phyloP scores from a whole-genome alignment of 768 basidiomycete genomes.

The Roridomyces roridus region DNA sequence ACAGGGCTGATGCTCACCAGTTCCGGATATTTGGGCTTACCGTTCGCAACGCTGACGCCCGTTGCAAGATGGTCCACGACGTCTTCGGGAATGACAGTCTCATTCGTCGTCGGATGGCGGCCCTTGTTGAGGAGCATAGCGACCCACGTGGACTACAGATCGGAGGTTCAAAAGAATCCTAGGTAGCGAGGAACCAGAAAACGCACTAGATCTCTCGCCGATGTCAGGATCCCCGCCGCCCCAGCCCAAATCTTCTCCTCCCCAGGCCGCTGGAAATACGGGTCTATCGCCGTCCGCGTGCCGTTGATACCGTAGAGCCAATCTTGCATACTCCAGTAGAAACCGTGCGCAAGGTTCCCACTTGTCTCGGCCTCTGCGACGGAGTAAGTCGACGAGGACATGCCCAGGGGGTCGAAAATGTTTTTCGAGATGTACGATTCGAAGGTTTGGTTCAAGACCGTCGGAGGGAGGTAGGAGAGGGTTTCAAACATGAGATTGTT shows the following conservation, averaged over 20 bases:
- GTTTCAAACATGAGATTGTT: conserved; percentile 54
- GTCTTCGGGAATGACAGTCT: conserved; percentile 41
- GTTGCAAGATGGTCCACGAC: conserved; percentile 43
- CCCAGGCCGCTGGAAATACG: conserved; percentile 46
- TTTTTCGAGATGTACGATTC: conserved; percentile 46
- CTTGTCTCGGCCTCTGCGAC: conserved; percentile 41
- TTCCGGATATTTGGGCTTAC: conserved; percentile 44
- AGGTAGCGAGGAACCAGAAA: too few species aligned
- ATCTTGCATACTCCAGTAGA: conserved; percentile 41
- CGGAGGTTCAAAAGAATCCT: too few species aligned
- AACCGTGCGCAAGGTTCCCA: conserved; percentile 43
- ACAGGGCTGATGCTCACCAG: conserved; percentile 17
- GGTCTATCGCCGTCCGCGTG: conserved; percentile 39
- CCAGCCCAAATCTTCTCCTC: conserved; percentile 48
- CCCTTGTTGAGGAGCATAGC: conserved; percentile 48
- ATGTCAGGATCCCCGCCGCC: conserved; percentile 46
- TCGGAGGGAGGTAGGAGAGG: conserved; percentile 43
- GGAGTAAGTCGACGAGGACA: conserved; percentile 47
- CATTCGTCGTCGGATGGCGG: conserved; percentile 43
- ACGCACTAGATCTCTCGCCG: conserved; percentile 47
- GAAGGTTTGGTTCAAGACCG: conserved; percentile 46
- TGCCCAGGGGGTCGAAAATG: conserved; percentile 44
- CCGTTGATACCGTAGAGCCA: conserved; percentile 35
- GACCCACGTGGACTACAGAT: conserved; percentile 38
- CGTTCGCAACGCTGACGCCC: conserved; percentile 40